Conservation (phyloP, 768 basidiomycete genomes). For the button mushroom (Agaricus bisporus) region DNA sequence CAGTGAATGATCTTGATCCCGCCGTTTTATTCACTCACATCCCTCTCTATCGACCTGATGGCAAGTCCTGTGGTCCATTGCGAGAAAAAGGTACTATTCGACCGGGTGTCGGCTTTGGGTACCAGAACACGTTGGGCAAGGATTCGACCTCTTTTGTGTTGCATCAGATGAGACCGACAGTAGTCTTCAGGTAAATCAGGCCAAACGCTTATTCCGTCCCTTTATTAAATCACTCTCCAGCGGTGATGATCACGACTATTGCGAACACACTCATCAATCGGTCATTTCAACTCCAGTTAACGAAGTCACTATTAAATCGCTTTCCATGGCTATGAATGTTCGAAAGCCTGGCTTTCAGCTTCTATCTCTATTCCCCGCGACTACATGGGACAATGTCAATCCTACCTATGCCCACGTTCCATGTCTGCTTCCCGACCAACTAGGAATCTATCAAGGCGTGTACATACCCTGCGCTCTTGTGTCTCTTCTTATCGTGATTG, state of each 20-base stretch:
- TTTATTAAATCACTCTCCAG: conserved; percentile 29
- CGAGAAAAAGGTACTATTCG: conserved; percentile 72
- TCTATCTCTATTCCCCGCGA: conserved; percentile 53
- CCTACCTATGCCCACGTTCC: conserved; percentile 47
- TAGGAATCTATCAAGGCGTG: conserved; percentile 65
- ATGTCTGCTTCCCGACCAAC: conserved; percentile 82
- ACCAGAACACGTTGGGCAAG: conserved; percentile 77
- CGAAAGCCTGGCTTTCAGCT: conserved; percentile 84
- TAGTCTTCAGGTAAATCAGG: conserved; percentile 64
- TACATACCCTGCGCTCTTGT: conserved; percentile 65
- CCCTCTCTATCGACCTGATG: conserved; percentile 72
- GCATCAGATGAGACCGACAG: conserved; percentile 51
- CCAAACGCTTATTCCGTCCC: background rate
- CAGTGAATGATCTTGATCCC: conserved; percentile 35
- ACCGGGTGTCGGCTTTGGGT: conserved; percentile 71
- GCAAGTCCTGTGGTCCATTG: conserved; percentile 65
- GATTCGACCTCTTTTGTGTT: conserved; percentile 64
- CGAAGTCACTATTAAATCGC: conserved; percentile 85
- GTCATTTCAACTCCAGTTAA: conserved; percentile 26
- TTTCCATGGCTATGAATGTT: conserved; percentile 89
- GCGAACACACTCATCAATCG: conserved; percentile 56
- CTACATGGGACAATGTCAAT: conserved; percentile 5
- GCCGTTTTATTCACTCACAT: conserved; percentile 82
- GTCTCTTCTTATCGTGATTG: conserved; percentile 43
- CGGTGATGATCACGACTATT: conserved; percentile 96